Evolutionary conservation across 2,329 filamentous ascomycete genomes (phyloP).

Genomic region (Dothistroma pini): DNA sequence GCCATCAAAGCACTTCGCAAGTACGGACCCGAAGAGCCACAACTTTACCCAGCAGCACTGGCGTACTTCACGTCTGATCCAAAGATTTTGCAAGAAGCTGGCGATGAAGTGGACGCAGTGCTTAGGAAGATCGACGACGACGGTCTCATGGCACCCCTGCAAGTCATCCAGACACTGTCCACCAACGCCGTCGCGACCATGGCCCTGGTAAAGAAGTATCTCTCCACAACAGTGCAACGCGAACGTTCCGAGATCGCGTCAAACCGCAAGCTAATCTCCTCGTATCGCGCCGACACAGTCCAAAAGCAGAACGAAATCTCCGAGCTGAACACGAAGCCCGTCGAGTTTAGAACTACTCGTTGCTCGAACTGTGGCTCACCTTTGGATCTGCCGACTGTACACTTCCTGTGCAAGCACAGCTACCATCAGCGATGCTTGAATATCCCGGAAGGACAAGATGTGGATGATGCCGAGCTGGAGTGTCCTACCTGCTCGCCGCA

Average conservation of each 20-base stretch:
- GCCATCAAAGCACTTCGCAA: conserved; percentile 86
- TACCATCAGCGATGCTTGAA: conserved; percentile 92
- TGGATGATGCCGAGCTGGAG: conserved; percentile 61
- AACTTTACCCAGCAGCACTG: conserved; percentile 86
- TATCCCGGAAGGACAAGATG: conserved; percentile 38
- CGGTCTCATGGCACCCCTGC: conserved; percentile 88
- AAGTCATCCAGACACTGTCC: conserved; percentile 89
- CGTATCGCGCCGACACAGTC: conserved; percentile 79
- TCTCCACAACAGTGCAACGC: conserved; percentile 80
- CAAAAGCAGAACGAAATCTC: conserved; percentile 73
- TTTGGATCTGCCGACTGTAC: conserved; percentile 83
- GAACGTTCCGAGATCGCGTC: conserved; percentile 79
- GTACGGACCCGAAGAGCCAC: conserved; percentile 86
- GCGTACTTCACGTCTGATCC: conserved; percentile 89
- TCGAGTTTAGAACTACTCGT: conserved; percentile 84
- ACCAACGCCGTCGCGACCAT: conserved; percentile 84
- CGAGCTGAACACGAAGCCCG: conserved; percentile 73
- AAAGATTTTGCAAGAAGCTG: conserved; percentile 77
- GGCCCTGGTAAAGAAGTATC: conserved; percentile 94
- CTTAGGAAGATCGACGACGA: conserved; percentile 85
- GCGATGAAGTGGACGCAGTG: conserved; percentile 70
- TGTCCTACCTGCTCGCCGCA: conserved; percentile 81
- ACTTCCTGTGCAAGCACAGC: conserved; percentile 95
- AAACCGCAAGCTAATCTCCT: conserved; percentile 77
- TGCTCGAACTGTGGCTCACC: conserved; percentile 76